Percentiles rank a stretch among this genome's conserved stretches.
phyloP scores from a whole-genome alignment of 2,329 filamentous ascomycete species.

The Alternaria hordeiaustralica region DNA sequence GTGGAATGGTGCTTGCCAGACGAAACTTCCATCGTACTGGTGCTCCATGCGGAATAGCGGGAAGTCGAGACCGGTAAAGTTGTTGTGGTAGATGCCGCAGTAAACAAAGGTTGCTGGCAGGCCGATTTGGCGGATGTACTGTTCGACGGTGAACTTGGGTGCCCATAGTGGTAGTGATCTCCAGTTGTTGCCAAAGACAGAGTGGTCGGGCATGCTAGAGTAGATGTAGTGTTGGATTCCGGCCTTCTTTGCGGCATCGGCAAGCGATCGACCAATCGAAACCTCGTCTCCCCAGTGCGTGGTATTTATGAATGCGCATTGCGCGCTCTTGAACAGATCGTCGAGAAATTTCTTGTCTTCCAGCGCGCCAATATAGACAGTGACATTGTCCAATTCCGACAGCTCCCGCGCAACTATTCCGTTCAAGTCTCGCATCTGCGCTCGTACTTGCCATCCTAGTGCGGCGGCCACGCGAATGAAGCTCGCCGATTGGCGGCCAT shows the following conservation, averaged over 20 bases:
- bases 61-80: conserved; percentile 92
- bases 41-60: conserved; percentile 96
- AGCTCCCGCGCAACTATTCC: conserved; percentile 90
- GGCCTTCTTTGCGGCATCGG: conserved; percentile 84
- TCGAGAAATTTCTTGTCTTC: conserved; percentile 78
- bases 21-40: conserved; percentile 81
- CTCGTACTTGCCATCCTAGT: conserved; percentile 90
- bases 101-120: conserved; percentile 93
- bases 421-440: conserved; percentile 86
- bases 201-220: conserved; percentile 96
- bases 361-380: conserved; percentile 69
- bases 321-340: conserved; percentile 80
- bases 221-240: conserved; percentile 93
- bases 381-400: conserved; percentile 79
- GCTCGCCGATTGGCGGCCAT: conserved; percentile 92
- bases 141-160: conserved; percentile 89
- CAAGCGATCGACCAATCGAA: conserved; percentile 84
- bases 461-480: conserved; percentile 93
- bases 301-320: conserved; percentile 96
- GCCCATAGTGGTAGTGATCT: conserved; percentile 89
- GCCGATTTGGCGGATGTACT: conserved; percentile 82
- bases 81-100: conserved; percentile 98
- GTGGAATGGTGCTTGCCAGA: conserved; percentile 94
- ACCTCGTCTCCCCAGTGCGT: conserved; percentile 96
- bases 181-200: conserved; percentile 77